These are phyloP conservation scores for Cryptosporidium xiaoi DNA, from an alignment of 169 alveolate genomes.

Conservation along the genomic window DNA sequence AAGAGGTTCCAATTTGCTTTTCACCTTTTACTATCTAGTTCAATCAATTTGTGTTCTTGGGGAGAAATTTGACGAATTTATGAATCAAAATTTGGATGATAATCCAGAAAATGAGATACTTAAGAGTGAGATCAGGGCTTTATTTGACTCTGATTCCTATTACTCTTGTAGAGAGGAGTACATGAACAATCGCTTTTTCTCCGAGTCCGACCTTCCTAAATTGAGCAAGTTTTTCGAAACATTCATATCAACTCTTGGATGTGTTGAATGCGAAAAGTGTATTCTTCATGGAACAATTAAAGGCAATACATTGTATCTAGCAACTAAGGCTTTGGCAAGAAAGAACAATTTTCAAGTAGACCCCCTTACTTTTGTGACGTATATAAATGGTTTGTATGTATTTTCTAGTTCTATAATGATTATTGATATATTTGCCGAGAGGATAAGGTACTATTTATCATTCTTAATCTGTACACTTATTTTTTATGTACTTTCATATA, in stretches of 20 bases:
- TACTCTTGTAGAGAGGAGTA: slow-evolving; percentile 39
- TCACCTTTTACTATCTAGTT: slow-evolving; percentile 52
- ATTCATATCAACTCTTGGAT: slow-evolving; percentile 37
- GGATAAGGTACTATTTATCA: slow-evolving; percentile 11
- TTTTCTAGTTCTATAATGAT: slow-evolving; percentile 46
- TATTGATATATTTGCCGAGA: slow-evolving; percentile 36
- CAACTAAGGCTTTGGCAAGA: slow-evolving; percentile 26
- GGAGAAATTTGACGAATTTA: slow-evolving; percentile 7
- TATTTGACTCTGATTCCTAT: slow-evolving; percentile 15
- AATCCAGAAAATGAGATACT: slow-evolving; percentile 6
- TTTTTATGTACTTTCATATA: slow-evolving; percentile 2
- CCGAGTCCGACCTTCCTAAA: neutral
- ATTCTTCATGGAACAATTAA: slow-evolving; percentile 67
- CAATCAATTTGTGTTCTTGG: slow-evolving; percentile 48
- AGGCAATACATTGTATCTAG: slow-evolving; percentile 44
- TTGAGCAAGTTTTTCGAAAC: slow-evolving; percentile 22
- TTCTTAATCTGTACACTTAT: neutral
- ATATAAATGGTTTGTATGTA: slow-evolving; percentile 51
- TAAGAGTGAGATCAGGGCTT: slow-evolving; percentile 5
- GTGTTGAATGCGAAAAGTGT: slow-evolving; percentile 74
- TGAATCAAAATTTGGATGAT: slow-evolving; percentile 23
- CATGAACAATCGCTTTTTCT: slow-evolving; percentile 3
- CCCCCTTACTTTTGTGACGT: slow-evolving; percentile 35
- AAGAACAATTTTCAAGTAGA: neutral
- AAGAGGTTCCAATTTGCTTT: slow-evolving; percentile 35